phyloP scores from a whole-genome alignment of 371 early-diverging fungal genomes.

The Mucor plumbeus region DNA sequence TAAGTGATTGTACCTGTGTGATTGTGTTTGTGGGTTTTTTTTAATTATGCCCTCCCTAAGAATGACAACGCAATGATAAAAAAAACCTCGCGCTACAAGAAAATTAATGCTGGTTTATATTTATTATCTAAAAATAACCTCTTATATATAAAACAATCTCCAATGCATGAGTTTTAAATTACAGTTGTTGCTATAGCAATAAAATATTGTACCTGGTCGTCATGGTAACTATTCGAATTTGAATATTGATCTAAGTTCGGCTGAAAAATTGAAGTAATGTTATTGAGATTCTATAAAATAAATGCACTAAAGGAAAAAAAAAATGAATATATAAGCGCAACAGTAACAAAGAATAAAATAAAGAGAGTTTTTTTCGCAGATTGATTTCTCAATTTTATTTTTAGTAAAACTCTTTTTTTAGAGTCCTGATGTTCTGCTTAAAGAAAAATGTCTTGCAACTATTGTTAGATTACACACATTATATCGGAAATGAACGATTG shows the following conservation, averaged over 20 bases:
- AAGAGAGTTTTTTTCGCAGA: not conserved
- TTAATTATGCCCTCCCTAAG: not conserved
- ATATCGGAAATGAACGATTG: not conserved
- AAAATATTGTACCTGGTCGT: not conserved
- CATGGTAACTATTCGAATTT: not conserved
- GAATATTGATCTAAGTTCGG: not conserved
- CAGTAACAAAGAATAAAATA: not conserved
- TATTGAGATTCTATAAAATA: not conserved
- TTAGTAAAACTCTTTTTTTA: conserved; percentile 15
- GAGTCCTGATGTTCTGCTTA: conserved; percentile 10
- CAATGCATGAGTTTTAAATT: conserved; percentile 7
- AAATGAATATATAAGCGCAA: not conserved
- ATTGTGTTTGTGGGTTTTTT: not conserved
- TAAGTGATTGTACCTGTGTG: not conserved
- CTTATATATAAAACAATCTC: not conserved
- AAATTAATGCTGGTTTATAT: not conserved
- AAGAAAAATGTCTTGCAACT: conserved; percentile 11
- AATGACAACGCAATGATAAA: not conserved
- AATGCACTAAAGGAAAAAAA: not conserved
- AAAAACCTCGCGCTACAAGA: not conserved
- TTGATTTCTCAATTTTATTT: not conserved
- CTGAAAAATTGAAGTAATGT: not conserved
- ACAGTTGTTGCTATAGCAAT: no score
- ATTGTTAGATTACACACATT: conserved; percentile 14
- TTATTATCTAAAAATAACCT: not conserved